Conservation (phyloP, 495 filamentous ascomycete genomes). For the Gamarada debralockiae region DNA sequence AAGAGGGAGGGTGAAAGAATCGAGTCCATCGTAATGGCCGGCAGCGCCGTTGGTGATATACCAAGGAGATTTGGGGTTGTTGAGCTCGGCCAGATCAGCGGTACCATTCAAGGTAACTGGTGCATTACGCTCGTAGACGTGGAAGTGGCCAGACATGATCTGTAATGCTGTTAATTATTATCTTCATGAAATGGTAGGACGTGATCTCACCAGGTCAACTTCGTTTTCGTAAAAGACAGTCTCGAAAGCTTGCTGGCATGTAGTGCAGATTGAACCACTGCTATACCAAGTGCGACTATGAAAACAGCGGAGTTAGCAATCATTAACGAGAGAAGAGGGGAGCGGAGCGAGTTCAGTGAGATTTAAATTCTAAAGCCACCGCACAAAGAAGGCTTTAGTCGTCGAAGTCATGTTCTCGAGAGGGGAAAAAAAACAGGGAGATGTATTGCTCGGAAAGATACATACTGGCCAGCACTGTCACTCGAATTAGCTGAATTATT, state of each 20-base stretch:
- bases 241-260: slow-evolving; percentile 46
- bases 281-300: slow-evolving; percentile 39
- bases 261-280: slow-evolving; percentile 27
- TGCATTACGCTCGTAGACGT: slow-evolving; percentile 20
- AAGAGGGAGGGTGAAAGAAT: not conserved
- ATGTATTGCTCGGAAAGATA: too few species aligned
- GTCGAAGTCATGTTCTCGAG: slow-evolving; percentile 30
- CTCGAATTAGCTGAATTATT: not conserved
- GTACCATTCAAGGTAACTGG: not conserved
- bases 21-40: slow-evolving; percentile 43
- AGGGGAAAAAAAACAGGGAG: slow-evolving; percentile 19
- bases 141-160: slow-evolving; percentile 43
- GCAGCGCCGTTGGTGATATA: slow-evolving; percentile 44
- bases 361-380: too few species aligned
- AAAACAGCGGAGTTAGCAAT: too few species aligned
- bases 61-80: slow-evolving; percentile 42
- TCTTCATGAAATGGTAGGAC: not conserved
- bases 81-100: not conserved
- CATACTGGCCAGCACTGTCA: not conserved
- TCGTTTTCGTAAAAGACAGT: slow-evolving; percentile 40
- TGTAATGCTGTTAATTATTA: not conserved
- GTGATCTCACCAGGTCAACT: slow-evolving; percentile 37
- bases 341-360: too few species aligned
- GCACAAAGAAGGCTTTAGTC: too few species aligned
- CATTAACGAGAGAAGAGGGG: too few species aligned